Evolutionary conservation across 768 basidiomycete species (phyloP).

Genomic region (Amanita polypyramis): DNA sequence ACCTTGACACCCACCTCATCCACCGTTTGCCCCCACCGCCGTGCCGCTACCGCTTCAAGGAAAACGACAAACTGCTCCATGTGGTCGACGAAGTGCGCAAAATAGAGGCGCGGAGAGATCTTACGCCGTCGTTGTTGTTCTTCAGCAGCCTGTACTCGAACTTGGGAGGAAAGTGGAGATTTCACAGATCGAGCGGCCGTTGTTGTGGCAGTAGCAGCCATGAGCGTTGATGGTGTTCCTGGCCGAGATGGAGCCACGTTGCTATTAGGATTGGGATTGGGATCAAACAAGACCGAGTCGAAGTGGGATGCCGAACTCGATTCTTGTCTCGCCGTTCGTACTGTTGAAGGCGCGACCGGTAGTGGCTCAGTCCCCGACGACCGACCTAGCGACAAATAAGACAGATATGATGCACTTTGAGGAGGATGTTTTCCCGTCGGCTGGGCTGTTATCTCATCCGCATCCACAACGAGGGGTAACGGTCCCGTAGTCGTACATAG

Average conservation of each 20-base stretch:
- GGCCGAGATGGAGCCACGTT: neutral
- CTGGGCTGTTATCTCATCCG: slow-evolving; percentile 23
- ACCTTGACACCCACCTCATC: slow-evolving; percentile 11
- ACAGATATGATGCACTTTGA: slow-evolving; percentile 56
- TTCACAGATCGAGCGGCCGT: too few relatives aligned
- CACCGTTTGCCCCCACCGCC: slow-evolving; percentile 75
- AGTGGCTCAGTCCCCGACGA: slow-evolving; percentile 26
- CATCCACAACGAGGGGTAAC: slow-evolving; percentile 29
- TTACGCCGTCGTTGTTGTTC: slow-evolving; percentile 37
- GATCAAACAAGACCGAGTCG: neutral
- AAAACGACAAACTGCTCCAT: slow-evolving; percentile 75
- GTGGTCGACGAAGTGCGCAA: slow-evolving; percentile 91
- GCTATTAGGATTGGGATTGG: neutral
- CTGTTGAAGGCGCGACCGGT: neutral
- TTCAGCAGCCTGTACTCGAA: too few relatives aligned
- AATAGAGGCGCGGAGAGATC: slow-evolving; percentile 80
- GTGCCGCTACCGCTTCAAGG: slow-evolving; percentile 74
- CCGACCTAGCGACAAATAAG: slow-evolving; percentile 69
- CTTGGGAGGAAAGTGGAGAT: too few relatives aligned
- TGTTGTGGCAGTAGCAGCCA: neutral
- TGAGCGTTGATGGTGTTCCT: slow-evolving; percentile 1
- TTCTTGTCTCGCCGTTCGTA: slow-evolving; percentile 2
- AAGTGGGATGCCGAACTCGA: neutral
- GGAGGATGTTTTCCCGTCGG: slow-evolving; percentile 18
- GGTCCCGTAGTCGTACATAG: slow-evolving; percentile 68